Evolutionary conservation across 768 basidiomycete species (phyloP).

Genomic region (Sporobolomyces roseus): DNA sequence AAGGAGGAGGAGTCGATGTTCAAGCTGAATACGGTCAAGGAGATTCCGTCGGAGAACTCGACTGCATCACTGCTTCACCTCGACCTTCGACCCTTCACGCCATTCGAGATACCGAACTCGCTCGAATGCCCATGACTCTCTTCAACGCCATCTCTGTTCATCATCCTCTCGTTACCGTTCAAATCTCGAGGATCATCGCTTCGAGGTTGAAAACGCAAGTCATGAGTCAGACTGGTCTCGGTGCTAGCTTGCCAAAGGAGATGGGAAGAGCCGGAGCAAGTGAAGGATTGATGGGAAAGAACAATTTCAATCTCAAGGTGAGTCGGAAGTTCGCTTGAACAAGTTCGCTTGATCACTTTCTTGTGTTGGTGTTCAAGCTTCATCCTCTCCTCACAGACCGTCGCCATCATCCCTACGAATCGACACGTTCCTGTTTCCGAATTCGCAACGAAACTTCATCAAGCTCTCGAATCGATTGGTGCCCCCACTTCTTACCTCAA

Average conservation of each 20-base stretch:
- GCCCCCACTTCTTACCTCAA: slow-evolving; percentile 87
- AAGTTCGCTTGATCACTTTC: not conserved
- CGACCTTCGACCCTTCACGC: slow-evolving; percentile 90
- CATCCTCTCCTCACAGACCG: slow-evolving; percentile 60
- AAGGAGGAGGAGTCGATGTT: slow-evolving; percentile 71
- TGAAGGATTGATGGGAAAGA: slow-evolving; percentile 60
- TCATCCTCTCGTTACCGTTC: slow-evolving; percentile 45
- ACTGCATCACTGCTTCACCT: slow-evolving; percentile 86
- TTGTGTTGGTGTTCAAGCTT: not conserved
- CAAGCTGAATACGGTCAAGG: slow-evolving; percentile 94
- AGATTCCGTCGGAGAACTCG: slow-evolving; percentile 93
- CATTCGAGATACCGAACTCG: slow-evolving; percentile 94
- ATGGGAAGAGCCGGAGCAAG: slow-evolving; percentile 31
- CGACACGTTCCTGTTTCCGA: slow-evolving; percentile 81
- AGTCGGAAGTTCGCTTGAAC: not conserved
- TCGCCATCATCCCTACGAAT: slow-evolving; percentile 82
- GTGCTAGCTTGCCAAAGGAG: slow-evolving; percentile 19
- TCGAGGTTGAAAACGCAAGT: slow-evolving; percentile 82
- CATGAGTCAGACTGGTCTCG: slow-evolving; percentile 44
- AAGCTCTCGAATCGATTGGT: slow-evolving; percentile 86
- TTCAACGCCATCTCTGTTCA: slow-evolving; percentile 77
- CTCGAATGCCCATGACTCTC: slow-evolving; percentile 91
- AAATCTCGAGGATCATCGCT: slow-evolving; percentile 77
- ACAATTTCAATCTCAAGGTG: slow-evolving; percentile 67
- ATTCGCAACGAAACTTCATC: slow-evolving; percentile 82